Conservation (phyloP, 78 protist species). For the Monocercomonoides exilis region DNA sequence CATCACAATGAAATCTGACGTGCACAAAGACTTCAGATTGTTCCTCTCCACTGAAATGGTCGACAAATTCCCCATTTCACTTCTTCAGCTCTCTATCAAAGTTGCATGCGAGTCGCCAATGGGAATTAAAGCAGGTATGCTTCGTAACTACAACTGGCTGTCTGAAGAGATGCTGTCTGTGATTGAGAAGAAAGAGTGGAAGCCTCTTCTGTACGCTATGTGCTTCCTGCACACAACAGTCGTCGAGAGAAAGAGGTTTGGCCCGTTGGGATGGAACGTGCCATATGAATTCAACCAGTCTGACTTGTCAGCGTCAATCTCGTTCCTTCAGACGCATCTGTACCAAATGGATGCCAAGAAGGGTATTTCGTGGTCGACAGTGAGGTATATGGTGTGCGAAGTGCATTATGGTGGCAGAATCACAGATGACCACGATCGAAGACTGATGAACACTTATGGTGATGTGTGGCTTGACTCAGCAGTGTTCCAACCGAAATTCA, state of each 20-base stretch:
- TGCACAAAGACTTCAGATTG: conserved; percentile 48
- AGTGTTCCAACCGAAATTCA: conserved; percentile 27
- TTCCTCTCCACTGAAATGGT: conserved; percentile 69
- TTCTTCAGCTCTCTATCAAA: conserved; percentile 74
- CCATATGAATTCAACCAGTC: conserved; percentile 84
- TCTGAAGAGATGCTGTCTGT: conserved; percentile 58
- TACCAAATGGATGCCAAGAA: conserved; percentile 36
- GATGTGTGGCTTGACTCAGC: conserved; percentile 15
- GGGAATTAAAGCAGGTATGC: conserved; percentile 66
- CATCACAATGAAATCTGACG: background rate
- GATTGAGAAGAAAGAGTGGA: conserved; percentile 48
- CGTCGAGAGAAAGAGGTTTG: conserved; percentile 79
- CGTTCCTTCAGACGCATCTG: conserved; percentile 65
- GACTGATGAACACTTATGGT: conserved; percentile 49
- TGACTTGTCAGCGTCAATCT: conserved; percentile 58
- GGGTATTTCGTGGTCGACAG: conserved; percentile 57
- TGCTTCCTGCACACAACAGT: conserved; percentile 68
- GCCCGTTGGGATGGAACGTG: conserved; percentile 73
- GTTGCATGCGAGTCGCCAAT: conserved; percentile 75
- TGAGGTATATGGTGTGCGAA: conserved; percentile 74
- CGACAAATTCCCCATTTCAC: conserved; percentile 60
- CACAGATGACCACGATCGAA: conserved; percentile 68
- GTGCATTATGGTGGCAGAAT: conserved; percentile 85
- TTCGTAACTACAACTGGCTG: conserved; percentile 45
- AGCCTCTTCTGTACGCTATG: conserved; percentile 49